phyloP scores from a whole-genome alignment of 495 filamentous ascomycete species.

The Cudoniella acicularis region DNA sequence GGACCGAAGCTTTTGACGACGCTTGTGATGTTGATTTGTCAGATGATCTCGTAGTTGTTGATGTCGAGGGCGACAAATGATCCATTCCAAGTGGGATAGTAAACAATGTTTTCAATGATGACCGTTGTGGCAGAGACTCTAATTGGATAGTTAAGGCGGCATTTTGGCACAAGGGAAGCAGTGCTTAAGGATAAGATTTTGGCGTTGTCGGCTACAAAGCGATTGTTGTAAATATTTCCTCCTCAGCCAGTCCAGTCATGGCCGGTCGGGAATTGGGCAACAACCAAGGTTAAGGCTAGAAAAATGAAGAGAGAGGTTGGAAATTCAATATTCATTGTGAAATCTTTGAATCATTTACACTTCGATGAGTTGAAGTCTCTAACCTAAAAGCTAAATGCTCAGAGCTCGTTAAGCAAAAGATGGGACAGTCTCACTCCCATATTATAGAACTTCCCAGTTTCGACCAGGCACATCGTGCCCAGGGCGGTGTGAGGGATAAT shows the following conservation, averaged over 20 bases:
- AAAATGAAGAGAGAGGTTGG: too few species aligned
- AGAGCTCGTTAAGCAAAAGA: too few species aligned
- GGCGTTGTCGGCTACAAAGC: slow-evolving; percentile 25
- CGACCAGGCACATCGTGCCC: too few species aligned
- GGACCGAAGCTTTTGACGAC: slow-evolving; percentile 25
- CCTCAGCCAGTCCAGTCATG: slow-evolving; percentile 24
- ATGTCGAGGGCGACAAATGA: slow-evolving; percentile 35
- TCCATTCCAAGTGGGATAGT: slow-evolving; percentile 37
- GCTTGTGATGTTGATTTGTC: slow-evolving; percentile 30
- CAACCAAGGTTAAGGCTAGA: too few species aligned
- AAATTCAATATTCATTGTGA: too few species aligned
- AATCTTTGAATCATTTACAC: too few species aligned
- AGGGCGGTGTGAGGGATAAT: too few species aligned
- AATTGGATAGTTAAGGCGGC: slow-evolving; percentile 16
- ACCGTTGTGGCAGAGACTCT: slow-evolving; percentile 33
- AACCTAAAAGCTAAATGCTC: too few species aligned
- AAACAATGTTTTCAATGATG: slow-evolving; percentile 24
- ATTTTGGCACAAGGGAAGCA: slow-evolving; percentile 14
- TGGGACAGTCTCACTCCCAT: too few species aligned
- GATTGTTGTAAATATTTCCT: slow-evolving; percentile 28
- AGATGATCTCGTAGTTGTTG: slow-evolving; percentile 28
- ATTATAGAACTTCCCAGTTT: too few species aligned
- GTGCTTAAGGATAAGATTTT: slow-evolving; percentile 19
- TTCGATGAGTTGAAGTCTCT: too few species aligned
- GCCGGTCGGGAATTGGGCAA: too few species aligned